phyloP scores from a whole-genome alignment of 1,139 yeast species.

The Scheffersomyces segobiensis region DNA sequence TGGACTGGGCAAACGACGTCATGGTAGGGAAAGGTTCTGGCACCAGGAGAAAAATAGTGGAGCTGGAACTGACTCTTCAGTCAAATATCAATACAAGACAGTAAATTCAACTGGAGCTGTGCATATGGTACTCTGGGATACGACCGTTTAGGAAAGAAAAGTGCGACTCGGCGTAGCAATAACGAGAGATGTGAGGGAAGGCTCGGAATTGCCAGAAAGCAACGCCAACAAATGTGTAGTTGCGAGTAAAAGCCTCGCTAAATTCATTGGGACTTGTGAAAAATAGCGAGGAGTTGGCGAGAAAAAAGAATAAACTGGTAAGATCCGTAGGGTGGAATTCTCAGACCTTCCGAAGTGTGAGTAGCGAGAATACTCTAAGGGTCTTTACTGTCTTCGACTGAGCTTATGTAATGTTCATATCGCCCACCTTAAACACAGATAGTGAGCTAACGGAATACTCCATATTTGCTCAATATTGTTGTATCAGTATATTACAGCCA shows the following conservation, averaged over 20 bases:
- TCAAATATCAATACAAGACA: neutral
- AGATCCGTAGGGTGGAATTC: no score
- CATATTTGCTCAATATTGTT: no score
- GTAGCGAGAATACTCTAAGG: neutral
- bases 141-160: neutral
- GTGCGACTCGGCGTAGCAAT: neutral
- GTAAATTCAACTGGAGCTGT: neutral
- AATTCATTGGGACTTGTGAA: neutral
- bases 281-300: neutral
- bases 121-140: neutral
- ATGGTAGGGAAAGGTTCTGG: constrained; percentile 20
- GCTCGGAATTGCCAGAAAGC: neutral
- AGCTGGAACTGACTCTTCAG: neutral
- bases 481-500: no score
- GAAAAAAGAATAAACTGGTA: neutral
- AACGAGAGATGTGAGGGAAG: neutral
- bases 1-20: constrained; percentile 38
- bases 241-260: neutral
- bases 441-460: no score
- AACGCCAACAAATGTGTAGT: neutral
- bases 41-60: neutral
- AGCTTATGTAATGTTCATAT: no score
- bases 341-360: neutral
- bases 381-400: no score
- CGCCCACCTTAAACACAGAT: no score